Evolutionary conservation across 2,329 filamentous ascomycete genomes (phyloP), one percentile per base, ranked within the genome.

Genomic region (Ophiostoma ulmi): DNA sequence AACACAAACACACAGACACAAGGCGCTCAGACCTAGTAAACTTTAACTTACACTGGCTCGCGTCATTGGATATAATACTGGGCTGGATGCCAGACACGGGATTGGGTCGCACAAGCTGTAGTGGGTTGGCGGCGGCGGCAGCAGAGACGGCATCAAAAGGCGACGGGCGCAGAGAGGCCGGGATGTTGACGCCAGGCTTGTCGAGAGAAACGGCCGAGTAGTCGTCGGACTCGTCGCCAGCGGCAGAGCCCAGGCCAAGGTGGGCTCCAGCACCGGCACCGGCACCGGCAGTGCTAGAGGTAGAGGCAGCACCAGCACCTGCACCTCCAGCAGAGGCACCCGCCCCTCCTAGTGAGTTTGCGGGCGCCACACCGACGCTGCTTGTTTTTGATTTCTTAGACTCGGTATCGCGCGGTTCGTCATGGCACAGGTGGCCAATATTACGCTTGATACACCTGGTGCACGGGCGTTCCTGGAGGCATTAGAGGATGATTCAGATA

Each of bases 371-470:
- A 73, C 83, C 85, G 74, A 83, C 82, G 75, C 87, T 84, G 78
- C 83, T 65, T n/a, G 63, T 86, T 82, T 94, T 97, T 76, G 86
- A 82, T 81, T 94, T 94, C 81, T 95, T 97, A 72, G 90, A 80
- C 73, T 89, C 87, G 75, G 89, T 84, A 78, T 99, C 94, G 80
- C 94, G 90, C 75, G 94, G 94, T 81, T 98, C 95, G 81, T 99
- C 95, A 83, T 97, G 95, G 81, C 95, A 99, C 75, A 99, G 86
- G 81, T 99, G 95, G 77, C 94, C 95, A 80, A 99, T 99, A 82
- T 97, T 97, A 78, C 95, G 90, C 83, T 98, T 99, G 82, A 98
- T 92, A 84, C 95, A 99, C 82, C 95, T 88, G 77, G 93, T 94
- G 86, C 95, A 99, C 77, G 95, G 95, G 79, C 95, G 90, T 84